phyloP scores from a whole-genome alignment of 495 filamentous ascomycete genomes.

The Penicillium waksmanii region DNA sequence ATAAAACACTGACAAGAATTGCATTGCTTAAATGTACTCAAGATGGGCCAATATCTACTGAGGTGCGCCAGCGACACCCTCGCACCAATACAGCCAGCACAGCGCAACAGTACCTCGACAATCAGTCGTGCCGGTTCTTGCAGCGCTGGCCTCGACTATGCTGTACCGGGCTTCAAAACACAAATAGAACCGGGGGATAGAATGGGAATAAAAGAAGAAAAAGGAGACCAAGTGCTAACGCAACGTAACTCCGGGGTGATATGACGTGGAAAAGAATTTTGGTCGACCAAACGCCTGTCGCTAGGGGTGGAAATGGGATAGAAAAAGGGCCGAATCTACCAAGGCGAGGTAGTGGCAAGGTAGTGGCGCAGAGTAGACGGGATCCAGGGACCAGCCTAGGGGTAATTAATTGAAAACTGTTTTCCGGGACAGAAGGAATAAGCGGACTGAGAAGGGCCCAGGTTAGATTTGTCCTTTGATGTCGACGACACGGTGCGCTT shows the following conservation, averaged over 20 bases:
- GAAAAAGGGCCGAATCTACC: background rate
- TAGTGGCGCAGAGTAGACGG: background rate
- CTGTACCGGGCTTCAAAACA: background rate
- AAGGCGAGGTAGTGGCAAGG: background rate
- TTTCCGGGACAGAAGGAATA: constrained; percentile 4
- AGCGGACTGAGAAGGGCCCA: constrained; percentile 3
- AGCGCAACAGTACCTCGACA: background rate
- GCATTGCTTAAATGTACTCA: constrained; percentile 3
- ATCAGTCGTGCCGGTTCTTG: background rate
- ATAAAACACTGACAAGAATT: background rate
- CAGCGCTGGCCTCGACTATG: background rate
- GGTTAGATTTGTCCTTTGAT: constrained; percentile 95
- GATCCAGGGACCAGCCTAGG: constrained; percentile 8
- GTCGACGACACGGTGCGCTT: constrained; percentile 84
- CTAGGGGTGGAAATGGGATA: background rate
- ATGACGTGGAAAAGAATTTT: constrained; percentile 1
- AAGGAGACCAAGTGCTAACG: background rate
- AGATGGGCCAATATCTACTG: background rate
- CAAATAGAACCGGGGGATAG: background rate
- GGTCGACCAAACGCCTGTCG: constrained; percentile 7
- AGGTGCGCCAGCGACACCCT: background rate
- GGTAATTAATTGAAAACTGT: constrained; percentile 8
- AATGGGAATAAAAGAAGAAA: background rate
- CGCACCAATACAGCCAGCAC: background rate
- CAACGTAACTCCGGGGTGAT: background rate